phyloP scores from a whole-genome alignment of 768 basidiomycete species.

The Lenzites betulinus region DNA sequence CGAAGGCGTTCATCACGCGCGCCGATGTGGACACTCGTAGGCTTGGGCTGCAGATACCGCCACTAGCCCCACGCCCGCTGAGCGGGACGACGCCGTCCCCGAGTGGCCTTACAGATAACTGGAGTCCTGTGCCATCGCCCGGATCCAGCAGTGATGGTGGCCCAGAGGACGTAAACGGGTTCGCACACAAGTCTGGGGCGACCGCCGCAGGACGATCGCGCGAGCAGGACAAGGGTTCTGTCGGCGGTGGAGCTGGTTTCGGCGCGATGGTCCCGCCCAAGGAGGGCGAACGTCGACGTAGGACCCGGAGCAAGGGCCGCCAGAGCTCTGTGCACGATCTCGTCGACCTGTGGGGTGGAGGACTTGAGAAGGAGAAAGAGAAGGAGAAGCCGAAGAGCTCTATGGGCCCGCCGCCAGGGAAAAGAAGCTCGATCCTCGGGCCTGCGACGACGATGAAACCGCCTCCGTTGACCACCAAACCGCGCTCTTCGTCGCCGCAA shows the following conservation, averaged over 20 bases:
- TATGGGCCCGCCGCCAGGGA: constrained; percentile 8
- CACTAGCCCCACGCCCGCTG: background rate
- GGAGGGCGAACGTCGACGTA: constrained; percentile 27
- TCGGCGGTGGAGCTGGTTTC: background rate
- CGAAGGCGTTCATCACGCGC: constrained; percentile 25
- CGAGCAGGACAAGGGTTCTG: constrained; percentile 24
- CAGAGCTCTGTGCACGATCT: constrained; percentile 86
- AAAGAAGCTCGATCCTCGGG: constrained; percentile 28
- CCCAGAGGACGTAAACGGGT: constrained; percentile 48
- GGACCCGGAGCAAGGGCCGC: constrained; percentile 50
- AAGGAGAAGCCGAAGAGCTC: constrained; percentile 19
- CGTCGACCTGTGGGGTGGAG: constrained; percentile 77
- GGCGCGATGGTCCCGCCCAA: background rate
- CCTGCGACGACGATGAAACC: constrained; percentile 26
- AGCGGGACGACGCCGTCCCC: constrained; percentile 22
- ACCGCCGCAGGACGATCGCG: constrained; percentile 19
- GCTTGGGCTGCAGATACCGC: constrained; percentile 15
- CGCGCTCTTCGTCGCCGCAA: constrained; percentile 22
- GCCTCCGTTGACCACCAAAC: constrained; percentile 12
- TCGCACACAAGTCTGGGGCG: constrained; percentile 22
- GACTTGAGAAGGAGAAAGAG: constrained; percentile 49
- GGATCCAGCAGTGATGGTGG: constrained; percentile 56
- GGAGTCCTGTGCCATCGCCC: constrained; percentile 43
- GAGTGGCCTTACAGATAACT: constrained; percentile 44
- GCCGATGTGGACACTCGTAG: constrained; percentile 12